Evolutionary conservation across 2,329 filamentous ascomycete genomes (phyloP).

Genomic region (Coniella lustricola): DNA sequence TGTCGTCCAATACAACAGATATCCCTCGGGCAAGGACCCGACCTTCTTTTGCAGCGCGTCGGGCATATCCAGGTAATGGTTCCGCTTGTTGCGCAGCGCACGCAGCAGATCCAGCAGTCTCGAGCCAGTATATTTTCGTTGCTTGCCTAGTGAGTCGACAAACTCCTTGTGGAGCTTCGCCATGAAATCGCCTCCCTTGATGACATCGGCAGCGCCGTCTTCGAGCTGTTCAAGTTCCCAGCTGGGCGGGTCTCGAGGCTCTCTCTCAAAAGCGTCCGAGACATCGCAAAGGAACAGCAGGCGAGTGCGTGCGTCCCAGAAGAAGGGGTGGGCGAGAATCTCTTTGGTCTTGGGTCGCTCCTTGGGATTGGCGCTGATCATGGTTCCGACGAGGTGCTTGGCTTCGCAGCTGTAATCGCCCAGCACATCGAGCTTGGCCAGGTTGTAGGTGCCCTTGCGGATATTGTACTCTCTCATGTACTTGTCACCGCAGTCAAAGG

Average conservation of each 20-base stretch:
- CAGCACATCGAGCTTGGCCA: constrained; percentile 64
- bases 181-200: constrained; percentile 66
- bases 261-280: constrained; percentile 93
- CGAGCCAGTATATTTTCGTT: constrained; percentile 86
- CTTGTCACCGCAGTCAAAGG: constrained; percentile 87
- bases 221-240: constrained; percentile 55
- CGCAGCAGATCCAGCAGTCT: constrained; percentile 79
- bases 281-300: constrained; percentile 92
- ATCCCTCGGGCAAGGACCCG: constrained; percentile 70
- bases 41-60: constrained; percentile 64
- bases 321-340: constrained; percentile 91
- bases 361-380: constrained; percentile 56
- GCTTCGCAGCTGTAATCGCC: constrained; percentile 84
- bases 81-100: constrained; percentile 89
- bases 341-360: constrained; percentile 63
- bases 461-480: constrained; percentile 98
- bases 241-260: constrained; percentile 76
- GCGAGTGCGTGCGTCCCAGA: constrained; percentile 86
- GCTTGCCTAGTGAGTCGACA: constrained; percentile 83
- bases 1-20: constrained; percentile 75
- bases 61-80: constrained; percentile 96
- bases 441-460: constrained; percentile 74
- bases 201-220: constrained; percentile 42
- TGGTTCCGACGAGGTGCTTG: constrained; percentile 75
- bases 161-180: constrained; percentile 70